These are phyloP conservation scores for Puccinia triticina DNA, from an alignment of 1,284 basidiomycete genomes.

Conservation along the genomic window DNA sequence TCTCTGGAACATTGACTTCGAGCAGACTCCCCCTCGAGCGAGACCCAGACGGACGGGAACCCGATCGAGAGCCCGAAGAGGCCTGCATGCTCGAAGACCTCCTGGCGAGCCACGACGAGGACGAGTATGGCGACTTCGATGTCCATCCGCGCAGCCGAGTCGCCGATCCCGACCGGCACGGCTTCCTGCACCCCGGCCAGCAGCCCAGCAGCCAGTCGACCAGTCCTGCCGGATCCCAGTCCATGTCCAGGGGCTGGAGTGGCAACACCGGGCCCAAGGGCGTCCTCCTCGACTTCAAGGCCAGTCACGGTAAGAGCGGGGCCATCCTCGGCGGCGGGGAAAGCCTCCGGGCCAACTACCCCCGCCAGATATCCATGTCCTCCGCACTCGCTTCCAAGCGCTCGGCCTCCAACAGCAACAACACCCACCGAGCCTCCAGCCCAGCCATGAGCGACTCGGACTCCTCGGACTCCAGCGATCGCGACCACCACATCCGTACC, in stretches of 20 bases:
- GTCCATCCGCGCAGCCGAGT: background rate
- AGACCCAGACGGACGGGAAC: slow-evolving; percentile 38
- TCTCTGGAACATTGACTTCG: slow-evolving; percentile 34
- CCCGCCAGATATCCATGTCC: slow-evolving; percentile 15
- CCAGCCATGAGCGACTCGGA: slow-evolving; percentile 23
- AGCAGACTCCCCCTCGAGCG: background rate
- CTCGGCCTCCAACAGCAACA: slow-evolving; percentile 11
- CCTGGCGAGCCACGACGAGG: background rate
- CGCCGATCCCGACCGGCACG: background rate
- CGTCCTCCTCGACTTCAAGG: slow-evolving; percentile 49
- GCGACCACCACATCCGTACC: slow-evolving; percentile 24
- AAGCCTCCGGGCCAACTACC: background rate
- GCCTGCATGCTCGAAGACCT: background rate
- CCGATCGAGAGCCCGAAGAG: background rate
- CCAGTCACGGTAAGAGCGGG: slow-evolving; percentile 50
- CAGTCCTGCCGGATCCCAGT: background rate
- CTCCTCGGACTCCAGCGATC: slow-evolving; percentile 9
- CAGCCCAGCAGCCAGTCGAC: background rate
- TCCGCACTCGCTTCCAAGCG: background rate
- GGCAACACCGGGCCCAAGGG: slow-evolving; percentile 51
- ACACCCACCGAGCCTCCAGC: background rate
- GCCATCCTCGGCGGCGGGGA: slow-evolving; percentile 46
- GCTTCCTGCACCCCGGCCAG: background rate
- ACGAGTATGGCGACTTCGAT: slow-evolving; percentile 31
- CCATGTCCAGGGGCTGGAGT: slow-evolving; percentile 50